phyloP scores from a whole-genome alignment of 495 filamentous ascomycete genomes.

The Trichoderma orchidacearum region DNA sequence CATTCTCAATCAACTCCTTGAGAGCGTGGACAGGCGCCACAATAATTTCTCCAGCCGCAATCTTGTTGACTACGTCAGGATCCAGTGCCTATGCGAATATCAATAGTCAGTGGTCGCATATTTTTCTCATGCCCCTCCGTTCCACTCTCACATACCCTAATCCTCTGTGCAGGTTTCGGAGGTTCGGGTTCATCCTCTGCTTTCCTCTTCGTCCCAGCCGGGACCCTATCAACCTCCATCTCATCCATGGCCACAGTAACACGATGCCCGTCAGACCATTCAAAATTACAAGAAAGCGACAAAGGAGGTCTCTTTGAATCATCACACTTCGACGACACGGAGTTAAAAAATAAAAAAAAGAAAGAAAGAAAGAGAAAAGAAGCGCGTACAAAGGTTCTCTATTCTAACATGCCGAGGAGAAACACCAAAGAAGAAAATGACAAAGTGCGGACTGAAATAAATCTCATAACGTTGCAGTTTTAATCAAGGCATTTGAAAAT shows the following conservation, averaged over 20 bases:
- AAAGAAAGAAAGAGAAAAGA: not conserved
- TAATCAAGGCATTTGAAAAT: not conserved
- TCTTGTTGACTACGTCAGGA: conserved; percentile 96
- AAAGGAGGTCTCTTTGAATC: not conserved
- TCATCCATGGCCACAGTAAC: not conserved
- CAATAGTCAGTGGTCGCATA: not conserved
- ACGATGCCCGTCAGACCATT: not conserved
- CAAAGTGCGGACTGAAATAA: not conserved
- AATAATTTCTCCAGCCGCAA: conserved; percentile 98
- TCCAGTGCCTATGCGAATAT: conserved; percentile 54
- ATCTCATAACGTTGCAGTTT: not conserved
- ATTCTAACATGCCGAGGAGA: not conserved
- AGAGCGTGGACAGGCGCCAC: conserved; percentile 93
- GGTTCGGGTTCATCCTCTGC: not conserved
- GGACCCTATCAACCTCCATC: not conserved
- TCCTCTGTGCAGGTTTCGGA: not conserved
- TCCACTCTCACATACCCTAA: not conserved
- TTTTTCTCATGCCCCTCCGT: no score
- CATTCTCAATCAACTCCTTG: conserved; percentile 96
- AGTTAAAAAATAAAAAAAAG: no score
- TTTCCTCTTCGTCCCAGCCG: not conserved
- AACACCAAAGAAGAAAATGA: not conserved
- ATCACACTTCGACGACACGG: no score
- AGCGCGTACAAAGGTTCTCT: not conserved
- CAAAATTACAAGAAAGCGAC: not conserved